Percentiles rank a stretch among this genome's conserved stretches.
phyloP scores from a whole-genome alignment of 768 basidiomycete species.

The Erythrobasidium yunnanense region DNA sequence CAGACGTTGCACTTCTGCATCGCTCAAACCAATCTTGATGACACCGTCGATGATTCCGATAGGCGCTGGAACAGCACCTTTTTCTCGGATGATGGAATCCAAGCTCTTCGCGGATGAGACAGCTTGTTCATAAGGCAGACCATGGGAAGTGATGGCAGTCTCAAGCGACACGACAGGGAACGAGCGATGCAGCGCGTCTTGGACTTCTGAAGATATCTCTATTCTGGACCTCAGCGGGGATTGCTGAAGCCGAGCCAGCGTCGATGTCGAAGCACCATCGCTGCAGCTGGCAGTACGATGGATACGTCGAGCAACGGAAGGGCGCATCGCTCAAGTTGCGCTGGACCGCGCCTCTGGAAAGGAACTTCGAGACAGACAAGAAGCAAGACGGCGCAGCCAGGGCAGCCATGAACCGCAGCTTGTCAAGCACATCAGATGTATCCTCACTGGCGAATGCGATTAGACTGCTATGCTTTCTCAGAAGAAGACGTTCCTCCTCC shows the following conservation, averaged over 20 bases:
- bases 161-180: constrained; percentile 21
- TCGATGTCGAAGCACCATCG: neutral
- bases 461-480: too few species aligned
- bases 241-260: neutral
- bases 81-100: constrained; percentile 44
- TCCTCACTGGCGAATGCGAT: too few species aligned
- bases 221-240: constrained; percentile 1
- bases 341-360: too few species aligned
- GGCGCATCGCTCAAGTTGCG: too few species aligned
- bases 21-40: constrained; percentile 70
- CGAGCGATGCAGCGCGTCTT: constrained; percentile 22
- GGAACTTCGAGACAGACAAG: too few species aligned
- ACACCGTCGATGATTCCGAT: constrained; percentile 73
- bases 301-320: too few species aligned
- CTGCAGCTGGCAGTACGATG: too few species aligned
- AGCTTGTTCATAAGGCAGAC: constrained; percentile 24
- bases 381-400: too few species aligned
- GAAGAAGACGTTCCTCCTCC: too few species aligned
- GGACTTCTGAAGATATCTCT: constrained; percentile 1
- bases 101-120: constrained; percentile 10
- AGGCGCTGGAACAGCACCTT: constrained; percentile 77
- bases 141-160: constrained; percentile 28
- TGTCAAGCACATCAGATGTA: too few species aligned
- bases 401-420: too few species aligned
- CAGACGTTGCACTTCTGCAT: constrained; percentile 56